Conservation (phyloP, 441 rosid species). For the Aleurites moluccanus region DNA sequence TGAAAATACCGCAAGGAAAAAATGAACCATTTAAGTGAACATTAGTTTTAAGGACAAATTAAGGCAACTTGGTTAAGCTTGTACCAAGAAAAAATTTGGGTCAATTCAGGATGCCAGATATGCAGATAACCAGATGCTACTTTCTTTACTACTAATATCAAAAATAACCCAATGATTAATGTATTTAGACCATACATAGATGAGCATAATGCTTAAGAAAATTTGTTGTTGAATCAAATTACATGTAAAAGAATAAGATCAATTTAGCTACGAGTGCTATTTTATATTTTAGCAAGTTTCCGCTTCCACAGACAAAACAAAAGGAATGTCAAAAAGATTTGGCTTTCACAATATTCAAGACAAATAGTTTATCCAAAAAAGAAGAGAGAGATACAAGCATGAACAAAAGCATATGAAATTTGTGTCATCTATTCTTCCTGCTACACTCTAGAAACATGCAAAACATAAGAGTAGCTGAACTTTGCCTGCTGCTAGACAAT, state of each 20-base stretch:
- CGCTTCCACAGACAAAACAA: not conserved
- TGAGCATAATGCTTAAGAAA: not conserved
- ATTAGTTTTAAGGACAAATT: not conserved
- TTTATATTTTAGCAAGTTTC: slow-evolving; percentile 10
- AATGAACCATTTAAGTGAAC: not conserved
- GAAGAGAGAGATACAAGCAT: too few relatives aligned
- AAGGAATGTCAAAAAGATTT: not conserved
- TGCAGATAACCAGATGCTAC: slow-evolving; percentile 1
- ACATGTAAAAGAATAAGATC: not conserved
- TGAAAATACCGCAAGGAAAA: not conserved
- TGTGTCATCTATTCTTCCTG: not conserved
- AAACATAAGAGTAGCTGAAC: not conserved
- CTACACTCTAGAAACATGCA: not conserved
- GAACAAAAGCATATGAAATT: not conserved
- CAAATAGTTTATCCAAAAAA: not conserved
- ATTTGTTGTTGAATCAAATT: not conserved
- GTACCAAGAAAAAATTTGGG: not conserved
- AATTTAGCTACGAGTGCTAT: not conserved
- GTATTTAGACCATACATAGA: not conserved
- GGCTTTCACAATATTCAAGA: not conserved
- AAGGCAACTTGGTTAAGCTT: not conserved
- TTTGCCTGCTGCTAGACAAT: not conserved
- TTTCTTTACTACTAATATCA: not conserved
- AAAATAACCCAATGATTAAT: not conserved
- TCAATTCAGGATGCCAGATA: not conserved